These are phyloP conservation scores for Lolium perenne DNA, from an alignment of 176 grass and related monocot species.

Conservation along the genomic window DNA sequence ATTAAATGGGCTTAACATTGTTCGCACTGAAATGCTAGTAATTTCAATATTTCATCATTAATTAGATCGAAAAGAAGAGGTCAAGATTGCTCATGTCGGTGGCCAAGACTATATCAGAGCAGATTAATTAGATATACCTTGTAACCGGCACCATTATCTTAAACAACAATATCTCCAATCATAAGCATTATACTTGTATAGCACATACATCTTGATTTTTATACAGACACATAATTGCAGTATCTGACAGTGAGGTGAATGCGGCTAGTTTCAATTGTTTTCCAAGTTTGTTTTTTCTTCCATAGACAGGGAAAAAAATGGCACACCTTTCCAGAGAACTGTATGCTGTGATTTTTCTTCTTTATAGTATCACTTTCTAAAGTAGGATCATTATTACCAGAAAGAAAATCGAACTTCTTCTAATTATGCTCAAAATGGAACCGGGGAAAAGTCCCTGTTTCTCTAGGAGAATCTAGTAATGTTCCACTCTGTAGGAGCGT, in stretches of 20 bases:
- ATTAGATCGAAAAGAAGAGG: background rate
- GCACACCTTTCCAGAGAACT: background rate
- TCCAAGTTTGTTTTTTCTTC: background rate
- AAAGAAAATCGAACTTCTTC: background rate
- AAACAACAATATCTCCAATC: background rate
- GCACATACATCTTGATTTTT: background rate
- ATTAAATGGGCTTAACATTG: background rate
- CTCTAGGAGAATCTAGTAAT: slow-evolving; percentile 13
- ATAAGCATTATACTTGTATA: slow-evolving; percentile 5
- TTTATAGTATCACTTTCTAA: background rate
- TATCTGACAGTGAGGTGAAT: background rate
- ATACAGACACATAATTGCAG: background rate
- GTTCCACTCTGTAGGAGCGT: background rate
- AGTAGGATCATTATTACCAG: background rate
- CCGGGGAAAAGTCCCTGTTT: background rate
- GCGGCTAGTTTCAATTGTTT: background rate
- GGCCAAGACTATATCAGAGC: background rate
- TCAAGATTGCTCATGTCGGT: background rate
- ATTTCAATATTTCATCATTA: background rate
- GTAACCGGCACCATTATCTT: background rate
- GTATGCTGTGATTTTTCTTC: slow-evolving; percentile 3
- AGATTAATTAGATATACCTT: background rate
- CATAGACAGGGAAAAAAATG: background rate
- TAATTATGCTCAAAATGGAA: background rate
- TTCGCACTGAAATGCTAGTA: background rate